phyloP scores from a whole-genome alignment of 2,329 filamentous ascomycete genomes.

The Moelleriella libera region DNA sequence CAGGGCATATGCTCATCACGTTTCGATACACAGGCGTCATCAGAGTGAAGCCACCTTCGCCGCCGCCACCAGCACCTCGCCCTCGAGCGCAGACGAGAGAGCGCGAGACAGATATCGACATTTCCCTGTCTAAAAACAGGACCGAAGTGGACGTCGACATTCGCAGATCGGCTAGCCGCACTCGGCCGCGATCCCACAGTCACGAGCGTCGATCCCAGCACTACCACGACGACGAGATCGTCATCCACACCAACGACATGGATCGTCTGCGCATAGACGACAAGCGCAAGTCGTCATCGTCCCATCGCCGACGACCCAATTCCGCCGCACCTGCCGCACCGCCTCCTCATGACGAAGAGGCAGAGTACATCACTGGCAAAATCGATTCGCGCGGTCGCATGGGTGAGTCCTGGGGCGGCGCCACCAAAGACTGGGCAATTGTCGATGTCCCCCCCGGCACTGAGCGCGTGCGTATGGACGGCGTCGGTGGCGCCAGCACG shows the following conservation, averaged over 20 bases:
- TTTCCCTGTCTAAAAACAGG: slow-evolving; percentile 36
- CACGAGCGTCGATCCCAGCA: slow-evolving; percentile 23
- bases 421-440: slow-evolving; percentile 65
- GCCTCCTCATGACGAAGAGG: slow-evolving; percentile 42
- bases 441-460: slow-evolving; percentile 77
- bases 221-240: slow-evolving; percentile 49
- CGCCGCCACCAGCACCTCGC: slow-evolving; percentile 31
- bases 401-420: slow-evolving; percentile 61
- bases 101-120: slow-evolving; percentile 43
- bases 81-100: slow-evolving; percentile 13
- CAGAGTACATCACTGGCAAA: slow-evolving; percentile 41
- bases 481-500: slow-evolving; percentile 57
- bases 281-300: slow-evolving; percentile 12
- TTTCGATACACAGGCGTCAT: slow-evolving; percentile 26
- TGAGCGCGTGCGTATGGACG: slow-evolving; percentile 70
- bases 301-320: slow-evolving; percentile 31
- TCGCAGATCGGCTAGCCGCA: slow-evolving; percentile 18
- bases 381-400: slow-evolving; percentile 48
- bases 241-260: slow-evolving; percentile 40
- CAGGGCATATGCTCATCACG: too few species aligned
- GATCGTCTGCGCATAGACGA: slow-evolving; percentile 32
- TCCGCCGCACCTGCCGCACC: slow-evolving; percentile 28
- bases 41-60: slow-evolving; percentile 25
- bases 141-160: slow-evolving; percentile 50
- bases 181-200: slow-evolving; percentile 14